Conservation (phyloP, 2,329 filamentous ascomycete genomes). For the Fusarium tupiense region DNA sequence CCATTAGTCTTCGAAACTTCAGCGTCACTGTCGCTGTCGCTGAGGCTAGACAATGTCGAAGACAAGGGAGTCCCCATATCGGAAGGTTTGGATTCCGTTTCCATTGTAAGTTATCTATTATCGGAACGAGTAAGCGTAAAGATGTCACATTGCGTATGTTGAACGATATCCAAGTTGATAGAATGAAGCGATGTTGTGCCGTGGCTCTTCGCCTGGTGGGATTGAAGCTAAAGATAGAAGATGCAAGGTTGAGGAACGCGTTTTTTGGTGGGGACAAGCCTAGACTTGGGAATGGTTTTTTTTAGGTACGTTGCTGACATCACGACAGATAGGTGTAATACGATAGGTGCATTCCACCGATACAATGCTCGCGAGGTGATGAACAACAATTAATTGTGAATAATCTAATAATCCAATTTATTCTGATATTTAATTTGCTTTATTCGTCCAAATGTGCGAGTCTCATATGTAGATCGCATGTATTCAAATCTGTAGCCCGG, state of each 20-base stretch:
- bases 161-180: constrained; percentile 1
- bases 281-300: constrained; percentile 21
- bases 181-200: constrained; percentile 1
- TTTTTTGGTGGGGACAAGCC: constrained; percentile 34
- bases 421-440: neutral
- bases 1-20: constrained; percentile 42
- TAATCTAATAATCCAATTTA: neutral
- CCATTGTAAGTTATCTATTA: constrained; percentile 40
- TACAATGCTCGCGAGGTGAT: neutral
- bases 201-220: constrained; percentile 12
- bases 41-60: constrained; percentile 43
- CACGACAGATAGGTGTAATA: constrained; percentile 21
- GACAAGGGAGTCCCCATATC: constrained; percentile 48
- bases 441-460: constrained; percentile 7
- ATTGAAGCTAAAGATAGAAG: constrained; percentile 26
- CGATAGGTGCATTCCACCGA: constrained; percentile 14
- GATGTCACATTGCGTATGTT: constrained; percentile 35
- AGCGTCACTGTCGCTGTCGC: constrained; percentile 47
- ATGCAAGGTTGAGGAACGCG: constrained; percentile 35
- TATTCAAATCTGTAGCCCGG: neutral
- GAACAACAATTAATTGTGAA: neutral
- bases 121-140: neutral
- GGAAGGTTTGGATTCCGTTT: constrained; percentile 43
- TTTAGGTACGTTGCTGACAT: constrained; percentile 40
- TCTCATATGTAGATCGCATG: neutral